phyloP scores from a whole-genome alignment of 768 basidiomycete genomes.

The Trametes maxima region DNA sequence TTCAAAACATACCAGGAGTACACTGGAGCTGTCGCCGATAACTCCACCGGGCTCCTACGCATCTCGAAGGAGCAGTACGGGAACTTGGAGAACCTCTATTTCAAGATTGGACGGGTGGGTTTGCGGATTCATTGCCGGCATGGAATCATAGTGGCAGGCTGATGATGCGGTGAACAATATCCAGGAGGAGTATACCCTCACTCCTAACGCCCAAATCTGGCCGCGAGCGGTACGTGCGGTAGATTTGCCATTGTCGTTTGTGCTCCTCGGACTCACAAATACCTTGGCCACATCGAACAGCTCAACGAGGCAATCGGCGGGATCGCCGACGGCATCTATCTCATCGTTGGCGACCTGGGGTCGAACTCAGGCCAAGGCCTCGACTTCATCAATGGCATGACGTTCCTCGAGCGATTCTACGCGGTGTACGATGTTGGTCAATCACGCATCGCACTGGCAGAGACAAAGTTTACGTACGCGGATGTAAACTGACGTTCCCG shows the following conservation, averaged over 20 bases:
- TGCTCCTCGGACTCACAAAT: background rate
- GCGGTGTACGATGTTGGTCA: conserved; percentile 38
- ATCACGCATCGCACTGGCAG: conserved; percentile 38
- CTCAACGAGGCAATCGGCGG: conserved; percentile 37
- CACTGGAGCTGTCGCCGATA: conserved; percentile 34
- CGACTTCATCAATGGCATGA: conserved; percentile 40
- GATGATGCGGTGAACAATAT: background rate
- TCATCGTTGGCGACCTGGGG: conserved; percentile 36
- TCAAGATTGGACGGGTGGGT: conserved; percentile 20
- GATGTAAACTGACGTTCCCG: conserved; percentile 28
- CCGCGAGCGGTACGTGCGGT: conserved; percentile 33
- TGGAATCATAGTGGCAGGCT: no score
- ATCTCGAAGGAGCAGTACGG: conserved; percentile 33
- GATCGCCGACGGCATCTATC: conserved; percentile 28
- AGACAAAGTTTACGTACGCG: conserved; percentile 35
- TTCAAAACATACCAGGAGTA: conserved; percentile 30
- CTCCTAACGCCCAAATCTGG: conserved; percentile 48
- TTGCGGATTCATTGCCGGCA: background rate
- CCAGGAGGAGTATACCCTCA: conserved; percentile 38
- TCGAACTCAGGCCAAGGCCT: conserved; percentile 32
- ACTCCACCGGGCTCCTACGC: conserved; percentile 24
- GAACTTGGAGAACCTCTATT: conserved; percentile 27
- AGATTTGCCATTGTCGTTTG: background rate
- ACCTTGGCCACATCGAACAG: conserved; percentile 7
- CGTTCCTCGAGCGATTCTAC: conserved; percentile 43